A percentile compares a stretch with the other conserved stretches of the same genome.
Conservation (phyloP, 768 basidiomycete genomes). For the Russula sp. region DNA sequence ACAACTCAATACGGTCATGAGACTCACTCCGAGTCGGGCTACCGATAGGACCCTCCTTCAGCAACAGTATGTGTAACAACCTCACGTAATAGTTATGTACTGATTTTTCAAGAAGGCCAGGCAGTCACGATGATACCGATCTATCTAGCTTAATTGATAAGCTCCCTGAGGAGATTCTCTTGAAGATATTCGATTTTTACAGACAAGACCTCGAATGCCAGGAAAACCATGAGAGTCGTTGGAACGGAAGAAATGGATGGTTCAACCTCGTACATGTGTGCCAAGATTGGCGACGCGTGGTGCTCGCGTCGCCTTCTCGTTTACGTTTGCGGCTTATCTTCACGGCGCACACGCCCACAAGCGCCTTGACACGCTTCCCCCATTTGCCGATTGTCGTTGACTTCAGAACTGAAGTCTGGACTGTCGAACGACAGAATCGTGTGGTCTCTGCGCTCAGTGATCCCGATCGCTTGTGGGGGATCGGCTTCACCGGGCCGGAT, state of each 20-base stretch:
- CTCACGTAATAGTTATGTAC: no score
- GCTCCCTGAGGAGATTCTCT: neutral
- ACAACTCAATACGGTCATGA: no score
- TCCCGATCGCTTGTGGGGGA: neutral
- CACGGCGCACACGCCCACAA: neutral
- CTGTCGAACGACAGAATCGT: no score
- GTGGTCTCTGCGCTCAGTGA: neutral
- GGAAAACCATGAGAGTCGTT: neutral
- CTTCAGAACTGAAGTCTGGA: no score
- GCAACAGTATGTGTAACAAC: no score
- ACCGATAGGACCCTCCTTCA: no score
- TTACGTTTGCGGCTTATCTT: neutral
- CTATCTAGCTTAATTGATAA: slow-evolving; percentile 17
- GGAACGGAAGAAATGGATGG: neutral
- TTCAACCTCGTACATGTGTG: neutral
- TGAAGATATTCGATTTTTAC: neutral
- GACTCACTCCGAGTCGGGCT: no score
- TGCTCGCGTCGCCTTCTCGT: neutral
- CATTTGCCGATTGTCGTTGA: neutral
- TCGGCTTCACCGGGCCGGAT: neutral
- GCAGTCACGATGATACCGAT: neutral
- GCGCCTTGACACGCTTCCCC: no score
- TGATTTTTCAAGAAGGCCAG: no score
- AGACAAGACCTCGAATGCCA: neutral
- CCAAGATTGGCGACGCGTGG: neutral